Conservation (phyloP, 2,329 filamentous ascomycete genomes). For the Diaporthe vaccinii region DNA sequence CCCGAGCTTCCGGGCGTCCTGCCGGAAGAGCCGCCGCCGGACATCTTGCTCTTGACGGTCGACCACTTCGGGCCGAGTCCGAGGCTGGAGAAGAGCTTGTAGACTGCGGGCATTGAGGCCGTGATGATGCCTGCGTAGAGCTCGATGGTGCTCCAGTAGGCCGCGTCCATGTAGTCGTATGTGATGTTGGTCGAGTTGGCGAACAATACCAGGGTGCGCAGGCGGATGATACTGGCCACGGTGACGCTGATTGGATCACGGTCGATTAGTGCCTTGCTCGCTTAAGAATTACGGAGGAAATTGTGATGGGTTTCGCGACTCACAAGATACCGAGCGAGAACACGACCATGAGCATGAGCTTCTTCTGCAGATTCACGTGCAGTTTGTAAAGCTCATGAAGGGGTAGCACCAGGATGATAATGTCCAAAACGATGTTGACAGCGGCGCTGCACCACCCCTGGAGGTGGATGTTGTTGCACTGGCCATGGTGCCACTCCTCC, state of each 20-base stretch:
- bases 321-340: constrained; percentile 23
- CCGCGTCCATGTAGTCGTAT: not conserved
- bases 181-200: constrained; percentile 29
- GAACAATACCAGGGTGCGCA: not conserved
- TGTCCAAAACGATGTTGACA: constrained; percentile 52
- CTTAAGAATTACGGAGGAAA: too few species aligned
- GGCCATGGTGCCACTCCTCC: constrained; percentile 19
- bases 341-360: constrained; percentile 16
- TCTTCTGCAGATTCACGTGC: constrained; percentile 22
- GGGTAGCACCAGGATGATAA: constrained; percentile 51
- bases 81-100: constrained; percentile 21
- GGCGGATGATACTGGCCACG: constrained; percentile 6
- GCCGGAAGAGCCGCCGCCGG: constrained; percentile 1
- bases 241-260: not conserved
- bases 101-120: constrained; percentile 11
- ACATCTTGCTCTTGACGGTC: constrained; percentile 7
- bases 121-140: constrained; percentile 23
- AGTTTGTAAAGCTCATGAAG: constrained; percentile 42
- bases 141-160: constrained; percentile 30
- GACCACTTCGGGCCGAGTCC: not conserved
- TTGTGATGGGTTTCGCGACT: not conserved
- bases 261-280: not conserved
- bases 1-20: not conserved
- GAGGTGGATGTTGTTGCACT: constrained; percentile 24
- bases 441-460: constrained; percentile 41